Evolutionary conservation across 768 basidiomycete genomes (phyloP).

Genomic region (Boletus sp.): DNA sequence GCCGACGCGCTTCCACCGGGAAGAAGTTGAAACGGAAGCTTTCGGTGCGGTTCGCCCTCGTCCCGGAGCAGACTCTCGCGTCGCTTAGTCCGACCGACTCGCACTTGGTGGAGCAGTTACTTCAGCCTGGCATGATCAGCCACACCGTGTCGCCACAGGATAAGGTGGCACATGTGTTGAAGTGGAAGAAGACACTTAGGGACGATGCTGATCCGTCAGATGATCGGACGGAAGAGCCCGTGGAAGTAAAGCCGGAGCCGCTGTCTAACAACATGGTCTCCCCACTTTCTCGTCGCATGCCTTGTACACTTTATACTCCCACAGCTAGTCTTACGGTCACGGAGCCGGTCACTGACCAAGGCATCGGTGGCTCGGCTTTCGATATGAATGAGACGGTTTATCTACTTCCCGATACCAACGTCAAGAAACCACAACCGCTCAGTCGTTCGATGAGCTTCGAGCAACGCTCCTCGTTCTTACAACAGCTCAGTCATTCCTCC

Average conservation of each 20-base stretch:
- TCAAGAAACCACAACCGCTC: constrained; percentile 32
- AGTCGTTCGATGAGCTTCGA: constrained; percentile 49
- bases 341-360: constrained; percentile 34
- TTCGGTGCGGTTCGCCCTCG: constrained; percentile 30
- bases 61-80: constrained; percentile 42
- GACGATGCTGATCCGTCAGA: constrained; percentile 31
- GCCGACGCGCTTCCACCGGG: not conserved
- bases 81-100: constrained; percentile 51
- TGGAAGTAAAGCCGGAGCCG: constrained; percentile 2
- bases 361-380: constrained; percentile 23
- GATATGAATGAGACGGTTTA: constrained; percentile 28
- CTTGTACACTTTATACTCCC: constrained; percentile 53
- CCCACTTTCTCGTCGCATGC: constrained; percentile 45
- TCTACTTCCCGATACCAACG: constrained; percentile 17
- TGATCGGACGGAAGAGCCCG: constrained; percentile 34
- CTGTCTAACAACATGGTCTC: not conserved
- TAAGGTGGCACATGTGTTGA: constrained; percentile 27
- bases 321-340: constrained; percentile 36
- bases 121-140: constrained; percentile 42
- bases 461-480: constrained; percentile 51
- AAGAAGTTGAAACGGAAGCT: constrained; percentile 23
- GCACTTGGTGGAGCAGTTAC: constrained; percentile 45
- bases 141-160: constrained; percentile 24
- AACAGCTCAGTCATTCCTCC: constrained; percentile 39
- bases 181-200: constrained; percentile 33